Conservation (phyloP, 768 basidiomycete species). For the Hydnum rufescens region DNA sequence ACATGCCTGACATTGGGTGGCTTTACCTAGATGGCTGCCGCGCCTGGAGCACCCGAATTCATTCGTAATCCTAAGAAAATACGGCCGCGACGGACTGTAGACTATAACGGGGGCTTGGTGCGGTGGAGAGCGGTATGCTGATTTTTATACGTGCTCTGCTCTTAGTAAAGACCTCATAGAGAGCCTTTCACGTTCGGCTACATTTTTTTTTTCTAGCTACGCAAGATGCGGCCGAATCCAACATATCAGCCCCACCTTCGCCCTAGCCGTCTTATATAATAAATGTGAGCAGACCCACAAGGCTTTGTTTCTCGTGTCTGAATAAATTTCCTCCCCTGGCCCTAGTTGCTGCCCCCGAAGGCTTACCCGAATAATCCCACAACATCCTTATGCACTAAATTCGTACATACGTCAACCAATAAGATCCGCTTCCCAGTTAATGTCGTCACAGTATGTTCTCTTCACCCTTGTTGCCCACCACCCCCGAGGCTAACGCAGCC, state of each 20-base stretch:
- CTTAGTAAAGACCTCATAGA: too few relatives aligned
- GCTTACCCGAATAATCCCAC: slow-evolving; percentile 84
- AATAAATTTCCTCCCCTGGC: slow-evolving; percentile 9
- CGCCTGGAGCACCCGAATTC: slow-evolving; percentile 23
- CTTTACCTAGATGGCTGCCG: slow-evolving; percentile 46
- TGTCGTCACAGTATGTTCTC: slow-evolving; percentile 60
- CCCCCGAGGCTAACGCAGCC: background rate
- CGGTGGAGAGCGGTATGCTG: slow-evolving; percentile 62
- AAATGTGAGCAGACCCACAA: slow-evolving; percentile 34
- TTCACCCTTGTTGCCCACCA: background rate
- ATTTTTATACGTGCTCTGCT: background rate
- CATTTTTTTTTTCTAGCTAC: slow-evolving; percentile 25
- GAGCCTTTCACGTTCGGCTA: slow-evolving; percentile 1
- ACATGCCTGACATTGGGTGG: too few relatives aligned
- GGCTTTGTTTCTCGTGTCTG: slow-evolving; percentile 13
- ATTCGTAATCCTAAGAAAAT: slow-evolving; percentile 51
- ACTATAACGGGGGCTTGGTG: slow-evolving; percentile 77
- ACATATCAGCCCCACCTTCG: slow-evolving; percentile 57
- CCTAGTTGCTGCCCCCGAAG: slow-evolving; percentile 89
- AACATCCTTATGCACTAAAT: slow-evolving; percentile 89
- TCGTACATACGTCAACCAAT: slow-evolving; percentile 95
- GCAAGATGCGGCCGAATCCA: slow-evolving; percentile 62
- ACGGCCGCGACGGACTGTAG: slow-evolving; percentile 81
- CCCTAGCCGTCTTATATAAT: slow-evolving; percentile 75
- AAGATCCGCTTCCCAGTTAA: slow-evolving; percentile 96